Conservation (phyloP, 805 yeast genomes). For the Ogataea salicorniae region DNA sequence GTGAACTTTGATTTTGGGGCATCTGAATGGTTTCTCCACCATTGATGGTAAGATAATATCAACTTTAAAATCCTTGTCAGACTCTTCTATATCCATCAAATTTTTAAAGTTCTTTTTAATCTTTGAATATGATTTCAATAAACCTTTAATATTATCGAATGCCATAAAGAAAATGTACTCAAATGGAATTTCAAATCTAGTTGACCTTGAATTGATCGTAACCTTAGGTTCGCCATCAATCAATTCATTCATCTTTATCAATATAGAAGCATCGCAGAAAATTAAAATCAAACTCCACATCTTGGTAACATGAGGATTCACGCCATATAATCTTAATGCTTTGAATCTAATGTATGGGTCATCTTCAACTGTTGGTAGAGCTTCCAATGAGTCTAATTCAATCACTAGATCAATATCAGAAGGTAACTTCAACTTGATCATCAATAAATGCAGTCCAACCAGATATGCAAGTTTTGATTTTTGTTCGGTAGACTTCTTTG, state of each 20-base stretch:
- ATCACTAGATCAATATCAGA: constrained; percentile 23
- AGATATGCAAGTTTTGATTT: constrained; percentile 9
- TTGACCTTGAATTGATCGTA: constrained; percentile 17
- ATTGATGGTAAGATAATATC: constrained; percentile 26
- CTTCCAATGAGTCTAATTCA: constrained; percentile 27
- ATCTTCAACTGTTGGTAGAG: constrained; percentile 13
- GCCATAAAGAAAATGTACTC: constrained; percentile 71
- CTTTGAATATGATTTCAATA: constrained; percentile 64
- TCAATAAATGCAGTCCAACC: constrained; percentile 20
- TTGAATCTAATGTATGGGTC: constrained; percentile 14
- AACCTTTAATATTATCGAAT: constrained; percentile 75
- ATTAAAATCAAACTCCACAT: constrained; percentile 27
- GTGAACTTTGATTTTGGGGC: constrained; percentile 55
- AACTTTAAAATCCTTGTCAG: constrained; percentile 29
- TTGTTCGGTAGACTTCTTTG: background rate
- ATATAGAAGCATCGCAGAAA: constrained; percentile 14
- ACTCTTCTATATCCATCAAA: constrained; percentile 18
- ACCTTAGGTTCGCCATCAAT: constrained; percentile 10
- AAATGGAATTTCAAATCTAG: constrained; percentile 54
- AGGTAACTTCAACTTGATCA: constrained; percentile 24
- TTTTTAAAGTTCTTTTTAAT: constrained; percentile 30
- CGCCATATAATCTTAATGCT: constrained; percentile 27
- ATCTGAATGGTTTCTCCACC: constrained; percentile 34
- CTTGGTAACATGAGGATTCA: constrained; percentile 20
- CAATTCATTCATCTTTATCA: constrained; percentile 3